Percentiles rank a stretch among this genome's conserved stretches.
phyloP scores from a whole-genome alignment of 1,284 basidiomycete species.

The Ceratobasidium papillatum region DNA sequence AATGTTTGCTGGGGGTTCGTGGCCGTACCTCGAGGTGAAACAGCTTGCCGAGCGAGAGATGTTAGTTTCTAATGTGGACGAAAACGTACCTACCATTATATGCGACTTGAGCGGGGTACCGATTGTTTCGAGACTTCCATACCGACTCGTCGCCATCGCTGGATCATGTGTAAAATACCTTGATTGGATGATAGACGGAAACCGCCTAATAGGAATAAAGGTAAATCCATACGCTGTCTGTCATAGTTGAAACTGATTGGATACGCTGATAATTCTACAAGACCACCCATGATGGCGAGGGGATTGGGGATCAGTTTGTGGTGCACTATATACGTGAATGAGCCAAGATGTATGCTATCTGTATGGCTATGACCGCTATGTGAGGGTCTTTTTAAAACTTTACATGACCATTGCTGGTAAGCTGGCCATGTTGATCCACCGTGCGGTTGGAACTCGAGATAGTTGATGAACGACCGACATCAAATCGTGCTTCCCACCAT shows the following conservation, averaged over 20 bases:
- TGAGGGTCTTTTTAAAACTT: no score
- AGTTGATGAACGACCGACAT: no score
- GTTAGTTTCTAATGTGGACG: neutral
- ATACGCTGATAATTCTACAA: neutral
- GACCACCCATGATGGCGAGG: neutral
- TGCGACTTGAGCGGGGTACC: neutral
- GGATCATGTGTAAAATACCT: neutral
- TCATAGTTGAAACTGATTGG: neutral
- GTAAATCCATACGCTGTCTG: neutral
- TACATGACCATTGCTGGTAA: no score
- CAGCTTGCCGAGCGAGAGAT: neutral
- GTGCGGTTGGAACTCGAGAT: no score
- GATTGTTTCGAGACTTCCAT: slow-evolving; percentile 24
- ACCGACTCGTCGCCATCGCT: neutral
- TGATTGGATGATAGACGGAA: neutral
- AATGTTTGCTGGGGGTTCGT: neutral
- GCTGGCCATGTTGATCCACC: no score
- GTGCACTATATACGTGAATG: neutral
- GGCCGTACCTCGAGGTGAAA: neutral
- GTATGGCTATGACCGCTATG: no score
- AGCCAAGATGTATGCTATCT: neutral
- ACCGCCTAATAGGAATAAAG: neutral
- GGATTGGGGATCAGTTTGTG: neutral
- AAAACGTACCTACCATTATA: slow-evolving; percentile 3
- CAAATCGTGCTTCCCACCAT: no score